Base-by-base conservation (phyloP, 192 early-diverging fungal genomes). In the Thamnidium elegans region DNA sequence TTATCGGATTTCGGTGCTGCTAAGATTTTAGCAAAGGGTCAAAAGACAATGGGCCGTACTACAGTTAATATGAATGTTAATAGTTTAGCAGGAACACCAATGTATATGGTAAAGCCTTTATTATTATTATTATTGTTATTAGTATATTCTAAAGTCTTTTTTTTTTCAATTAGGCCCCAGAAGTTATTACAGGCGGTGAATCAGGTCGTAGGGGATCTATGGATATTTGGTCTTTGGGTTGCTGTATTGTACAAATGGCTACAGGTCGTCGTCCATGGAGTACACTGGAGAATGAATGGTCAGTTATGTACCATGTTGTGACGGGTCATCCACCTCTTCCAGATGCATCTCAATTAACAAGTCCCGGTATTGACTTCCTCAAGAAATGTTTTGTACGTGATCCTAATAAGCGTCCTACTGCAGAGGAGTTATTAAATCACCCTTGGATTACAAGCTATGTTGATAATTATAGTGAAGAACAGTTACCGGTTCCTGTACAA, bases 181-280 rank as follows among this genome's bases (percentile, higher is more conserved):
- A 95, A 78, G 86, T 94, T 19, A 94, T 95, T 65, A 87, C 87
- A 23, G 88, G 90, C 39, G 86, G 87, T 62, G 84, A 86, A 48
- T 79, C 84, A 50, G 89, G 89, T 15, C 79, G 86, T 8, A 87
- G 88, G 60, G 89, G 88, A 32, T 86, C 92, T 23, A 92, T 92
- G 84, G 94, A 97, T 65, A 93, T 97, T 30, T 97, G 93, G 93
- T 87, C 91, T 6, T 68, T 95, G 50, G 94, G 92, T 11, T 97
- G 94, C 67, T 94, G 92, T 67, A 79, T 97, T 13, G 76, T 94
- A 34, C 93, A 95, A 69, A 93, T 97, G 92, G 80, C 91, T 2
- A 94, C 92, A 0, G 94, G 94, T n/a, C 74, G 82, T 34, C 86
- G 86, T 55, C 92, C 94, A 2, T 96, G 94, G 94, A 80, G 88